These are phyloP conservation scores for Erigeron canadensis DNA, from an alignment of 129 eudicot genomes.

Conservation along the genomic window DNA sequence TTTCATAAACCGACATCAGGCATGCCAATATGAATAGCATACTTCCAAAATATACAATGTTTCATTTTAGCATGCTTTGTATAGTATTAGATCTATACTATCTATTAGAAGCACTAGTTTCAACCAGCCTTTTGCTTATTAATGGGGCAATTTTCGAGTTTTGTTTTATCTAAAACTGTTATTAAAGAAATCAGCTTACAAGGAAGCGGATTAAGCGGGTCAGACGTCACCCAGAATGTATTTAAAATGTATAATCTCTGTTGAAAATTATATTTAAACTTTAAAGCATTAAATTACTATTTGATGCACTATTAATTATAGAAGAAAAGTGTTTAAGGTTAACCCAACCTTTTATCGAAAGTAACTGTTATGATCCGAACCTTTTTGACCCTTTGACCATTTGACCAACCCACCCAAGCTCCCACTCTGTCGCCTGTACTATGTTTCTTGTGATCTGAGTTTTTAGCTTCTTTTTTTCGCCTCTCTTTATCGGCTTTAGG, in stretches of 20 bases:
- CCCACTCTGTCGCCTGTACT: not conserved
- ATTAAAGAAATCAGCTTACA: not conserved
- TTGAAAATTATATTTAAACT: not conserved
- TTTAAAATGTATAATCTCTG: not conserved
- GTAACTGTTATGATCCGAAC: not conserved
- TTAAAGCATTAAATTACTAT: not conserved
- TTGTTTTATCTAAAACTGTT: not conserved
- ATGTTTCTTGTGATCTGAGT: not conserved
- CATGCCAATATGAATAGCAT: not conserved
- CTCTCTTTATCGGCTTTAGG: conserved; percentile 35
- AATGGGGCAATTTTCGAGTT: not conserved
- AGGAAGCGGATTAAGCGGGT: not conserved
- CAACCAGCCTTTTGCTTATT: not conserved
- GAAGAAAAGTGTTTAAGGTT: not conserved
- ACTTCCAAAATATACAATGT: not conserved
- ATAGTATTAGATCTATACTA: conserved; percentile 10
- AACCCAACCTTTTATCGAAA: not conserved
- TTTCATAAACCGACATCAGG: not conserved
- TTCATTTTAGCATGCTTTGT: not conserved
- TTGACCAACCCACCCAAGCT: not conserved
- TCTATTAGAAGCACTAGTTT: not conserved
- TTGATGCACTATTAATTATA: not conserved
- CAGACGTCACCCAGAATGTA: not conserved
- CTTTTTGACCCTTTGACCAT: not conserved
- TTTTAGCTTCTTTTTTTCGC: not conserved